phyloP scores from a whole-genome alignment of 2,329 filamentous ascomycete species.

The Cadophora sp. region DNA sequence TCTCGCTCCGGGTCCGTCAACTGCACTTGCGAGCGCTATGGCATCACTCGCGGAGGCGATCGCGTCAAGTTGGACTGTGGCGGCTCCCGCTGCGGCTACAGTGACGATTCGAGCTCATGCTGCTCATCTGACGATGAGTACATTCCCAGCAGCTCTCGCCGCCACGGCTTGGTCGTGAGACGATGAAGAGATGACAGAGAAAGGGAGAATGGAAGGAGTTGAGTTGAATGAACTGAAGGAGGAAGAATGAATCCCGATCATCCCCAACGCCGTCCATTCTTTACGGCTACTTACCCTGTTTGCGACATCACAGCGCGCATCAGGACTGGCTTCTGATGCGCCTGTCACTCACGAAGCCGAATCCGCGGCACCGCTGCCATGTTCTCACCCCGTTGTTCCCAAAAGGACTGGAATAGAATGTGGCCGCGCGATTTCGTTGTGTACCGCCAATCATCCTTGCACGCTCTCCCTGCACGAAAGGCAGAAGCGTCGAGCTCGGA shows the following conservation, averaged over 20 bases:
- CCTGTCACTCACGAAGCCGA: conserved; percentile 38
- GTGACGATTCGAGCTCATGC: conserved; percentile 72
- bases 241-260: conserved; percentile 26
- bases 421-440: conserved; percentile 36
- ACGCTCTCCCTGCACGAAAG: conserved; percentile 26
- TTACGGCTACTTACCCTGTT: conserved; percentile 39
- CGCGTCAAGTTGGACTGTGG: conserved; percentile 97
- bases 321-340: conserved; percentile 36
- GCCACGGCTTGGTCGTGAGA: conserved; percentile 67
- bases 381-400: conserved; percentile 3
- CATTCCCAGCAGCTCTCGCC: conserved; percentile 61
- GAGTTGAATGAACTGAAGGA: conserved; percentile 21
- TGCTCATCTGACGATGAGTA: conserved; percentile 73
- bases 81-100: conserved; percentile 84
- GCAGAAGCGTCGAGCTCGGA: conserved; percentile 18
- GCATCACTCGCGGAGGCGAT: conserved; percentile 91
- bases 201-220: conserved; percentile 11
- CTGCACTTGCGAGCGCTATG: conserved; percentile 96
- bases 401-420: neutral
- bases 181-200: conserved; percentile 36
- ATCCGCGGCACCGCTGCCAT: conserved; percentile 38
- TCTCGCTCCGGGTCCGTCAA: conserved; percentile 76
- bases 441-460: conserved; percentile 29
- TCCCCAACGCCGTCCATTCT: conserved; percentile 35
- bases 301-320: conserved; percentile 33